phyloP scores from a whole-genome alignment of 805 yeast species.

The Candida arabinofermentans region DNA sequence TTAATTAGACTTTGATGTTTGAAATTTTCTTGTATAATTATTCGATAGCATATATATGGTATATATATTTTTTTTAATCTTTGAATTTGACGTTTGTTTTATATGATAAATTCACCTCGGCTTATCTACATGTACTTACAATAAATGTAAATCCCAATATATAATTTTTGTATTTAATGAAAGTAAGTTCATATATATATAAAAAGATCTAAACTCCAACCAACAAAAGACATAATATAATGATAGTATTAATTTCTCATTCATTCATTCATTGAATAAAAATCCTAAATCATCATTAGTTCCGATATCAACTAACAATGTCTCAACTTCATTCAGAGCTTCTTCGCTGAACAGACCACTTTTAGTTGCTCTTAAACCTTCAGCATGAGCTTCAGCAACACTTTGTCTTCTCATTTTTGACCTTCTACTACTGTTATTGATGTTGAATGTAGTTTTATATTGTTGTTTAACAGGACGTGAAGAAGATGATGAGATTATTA shows the following conservation, averaged over 20 bases:
- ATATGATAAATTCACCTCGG: too few species aligned
- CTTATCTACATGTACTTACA: too few species aligned
- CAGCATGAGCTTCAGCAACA: constrained; percentile 69
- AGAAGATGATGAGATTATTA: too few species aligned
- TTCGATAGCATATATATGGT: background rate
- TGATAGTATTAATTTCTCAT: too few species aligned
- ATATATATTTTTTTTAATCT: background rate
- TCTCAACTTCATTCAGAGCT: constrained; percentile 71
- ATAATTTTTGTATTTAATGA: too few species aligned
- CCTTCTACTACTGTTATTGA: too few species aligned
- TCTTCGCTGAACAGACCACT: constrained; percentile 75
- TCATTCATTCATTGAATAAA: constrained; percentile 28
- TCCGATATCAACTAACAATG: constrained; percentile 52
- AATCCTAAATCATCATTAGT: constrained; percentile 37
- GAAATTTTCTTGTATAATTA: background rate
- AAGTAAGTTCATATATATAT: too few species aligned
- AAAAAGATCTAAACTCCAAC: background rate
- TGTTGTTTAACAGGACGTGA: too few species aligned
- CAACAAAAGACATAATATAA: background rate
- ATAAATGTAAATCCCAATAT: too few species aligned
- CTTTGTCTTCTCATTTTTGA: constrained; percentile 56
- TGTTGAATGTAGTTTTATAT: too few species aligned
- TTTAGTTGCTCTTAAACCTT: constrained; percentile 70
- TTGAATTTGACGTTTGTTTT: background rate
- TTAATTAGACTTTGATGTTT: constrained; percentile 4